Percentiles rank a stretch among this genome's conserved stretches.
These are phyloP conservation scores for Lepiota venenata DNA, from an alignment of 768 basidiomycete genomes.

Conservation along the genomic window DNA sequence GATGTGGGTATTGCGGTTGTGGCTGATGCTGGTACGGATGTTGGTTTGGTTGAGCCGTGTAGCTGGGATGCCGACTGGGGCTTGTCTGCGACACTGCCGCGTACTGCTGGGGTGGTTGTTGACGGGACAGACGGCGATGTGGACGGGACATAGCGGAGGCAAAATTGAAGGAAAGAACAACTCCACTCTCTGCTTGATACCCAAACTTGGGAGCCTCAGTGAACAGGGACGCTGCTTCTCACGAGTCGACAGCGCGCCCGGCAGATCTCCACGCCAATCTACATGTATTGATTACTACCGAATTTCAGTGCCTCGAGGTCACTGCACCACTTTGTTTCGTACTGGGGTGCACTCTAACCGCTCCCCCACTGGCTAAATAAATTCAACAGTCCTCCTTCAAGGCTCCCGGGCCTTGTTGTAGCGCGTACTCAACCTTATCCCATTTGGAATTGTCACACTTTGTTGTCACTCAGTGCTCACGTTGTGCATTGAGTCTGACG, in stretches of 20 bases:
- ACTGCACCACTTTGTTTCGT: not conserved
- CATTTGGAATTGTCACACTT: no score
- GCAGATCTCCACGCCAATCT: slow-evolving; percentile 15
- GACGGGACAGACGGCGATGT: slow-evolving; percentile 34
- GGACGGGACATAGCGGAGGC: slow-evolving; percentile 33
- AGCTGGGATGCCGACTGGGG: slow-evolving; percentile 22
- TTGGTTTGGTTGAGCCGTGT: slow-evolving; percentile 19
- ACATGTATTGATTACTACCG: not conserved
- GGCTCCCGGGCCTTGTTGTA: no score
- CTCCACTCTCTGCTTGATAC: slow-evolving; percentile 10
- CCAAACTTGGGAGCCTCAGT: slow-evolving; percentile 16
- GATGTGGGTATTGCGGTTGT: slow-evolving; percentile 17
- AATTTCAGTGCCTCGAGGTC: slow-evolving; percentile 2
- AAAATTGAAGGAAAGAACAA: slow-evolving; percentile 10
- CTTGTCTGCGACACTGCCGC: slow-evolving; percentile 65
- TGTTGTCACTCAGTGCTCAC: no score
- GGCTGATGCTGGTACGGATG: slow-evolving; percentile 24
- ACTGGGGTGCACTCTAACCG: not conserved
- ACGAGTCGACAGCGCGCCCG: slow-evolving; percentile 15
- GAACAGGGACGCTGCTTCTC: slow-evolving; percentile 22
- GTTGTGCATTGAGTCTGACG: no score
- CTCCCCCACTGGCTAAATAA: no score
- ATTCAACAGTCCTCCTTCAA: no score
- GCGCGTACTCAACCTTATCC: no score
- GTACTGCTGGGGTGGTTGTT: slow-evolving; percentile 49